A percentile compares a stretch with the other conserved stretches of the same genome.
Evolutionary conservation across 805 yeast species (phyloP).

Genomic region (Ascoidea tarda): DNA sequence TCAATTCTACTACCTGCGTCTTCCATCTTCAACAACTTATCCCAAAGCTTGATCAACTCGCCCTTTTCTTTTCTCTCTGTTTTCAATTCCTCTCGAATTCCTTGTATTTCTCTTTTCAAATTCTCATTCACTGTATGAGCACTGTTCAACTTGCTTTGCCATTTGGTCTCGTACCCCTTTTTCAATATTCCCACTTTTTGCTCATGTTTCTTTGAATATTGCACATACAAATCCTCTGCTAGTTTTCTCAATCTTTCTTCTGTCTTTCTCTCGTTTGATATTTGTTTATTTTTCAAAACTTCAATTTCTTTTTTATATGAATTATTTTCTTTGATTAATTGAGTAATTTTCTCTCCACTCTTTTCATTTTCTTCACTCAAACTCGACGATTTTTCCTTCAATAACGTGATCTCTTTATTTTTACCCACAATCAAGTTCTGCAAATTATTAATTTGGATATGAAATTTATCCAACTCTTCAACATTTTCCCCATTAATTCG

Average conservation of each 20-base stretch:
- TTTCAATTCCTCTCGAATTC: constrained; percentile 30
- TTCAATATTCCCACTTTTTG: constrained; percentile 51
- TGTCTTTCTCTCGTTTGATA: constrained; percentile 29
- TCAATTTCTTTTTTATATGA: constrained; percentile 2
- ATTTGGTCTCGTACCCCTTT: constrained; percentile 41
- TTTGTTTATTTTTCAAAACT: constrained; percentile 4
- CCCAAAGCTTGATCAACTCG: constrained; percentile 39
- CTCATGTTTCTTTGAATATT: constrained; percentile 67
- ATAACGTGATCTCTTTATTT: constrained; percentile 4
- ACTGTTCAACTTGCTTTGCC: constrained; percentile 28
- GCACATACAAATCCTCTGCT: constrained; percentile 58
- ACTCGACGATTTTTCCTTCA: constrained; percentile 10
- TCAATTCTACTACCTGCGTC: constrained; percentile 1
- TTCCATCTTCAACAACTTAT: constrained; percentile 14
- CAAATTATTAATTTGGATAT: constrained; percentile 3
- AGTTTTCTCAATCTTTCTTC: constrained; percentile 44
- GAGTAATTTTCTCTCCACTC: constrained; percentile 11
- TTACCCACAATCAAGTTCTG: constrained; percentile 7
- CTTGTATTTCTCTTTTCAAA: constrained; percentile 36
- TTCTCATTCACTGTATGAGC: constrained; percentile 28
- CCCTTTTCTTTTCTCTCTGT: constrained; percentile 44
- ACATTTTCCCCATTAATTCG: neutral
- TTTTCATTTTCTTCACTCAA: constrained; percentile 5
- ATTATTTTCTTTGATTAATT: constrained; percentile 15
- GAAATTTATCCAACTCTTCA: constrained; percentile 7